Base-by-base conservation (phyloP, 495 filamentous ascomycete species). In the Penicillium waksmanii region DNA sequence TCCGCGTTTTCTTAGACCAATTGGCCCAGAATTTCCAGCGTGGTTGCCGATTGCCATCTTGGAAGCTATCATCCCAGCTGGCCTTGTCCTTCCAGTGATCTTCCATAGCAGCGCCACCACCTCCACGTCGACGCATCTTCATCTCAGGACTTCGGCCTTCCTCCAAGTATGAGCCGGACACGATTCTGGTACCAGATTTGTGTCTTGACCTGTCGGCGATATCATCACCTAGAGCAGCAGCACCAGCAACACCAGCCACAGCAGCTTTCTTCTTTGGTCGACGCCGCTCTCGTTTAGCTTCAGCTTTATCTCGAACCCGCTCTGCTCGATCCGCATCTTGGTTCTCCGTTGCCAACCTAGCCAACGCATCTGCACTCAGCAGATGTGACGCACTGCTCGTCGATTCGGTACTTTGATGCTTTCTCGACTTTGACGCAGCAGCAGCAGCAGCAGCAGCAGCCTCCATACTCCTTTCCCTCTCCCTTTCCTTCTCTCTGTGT, bases 151-250 rank as follows among this genome's bases (percentile, higher is more conserved):
- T 70, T 31, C 69, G 62, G 1, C 88, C 89, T 70, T 91, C 88
- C 65, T 92, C 89, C 58, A 89, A 62, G 53, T 87, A 73, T 0
- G 87, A 82, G 15, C 89, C 89, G 50, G 88, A 91, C 6, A 89
- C 85, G 19, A 89, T 77, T 58, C 87, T 74, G 34, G 84, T 76
- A 49, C 80, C 81, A 53, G 80, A 79, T 56, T 78, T 76, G 35
- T 75, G 73, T 40, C 78, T 71, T 19, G 75, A 67, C 18, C 64
- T 60, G 7, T 67, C 64, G 1, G 57, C 69, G 25, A 73, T 54
- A 47, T 70, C 70, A 42, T 25, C 67, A 11, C 51, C 68, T 21
- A 64, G 56, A 21, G 54, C 63, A 33, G 49, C 61, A 31, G 70
- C 56, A 43, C 31, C 55, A 21, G 71, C 27, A 60, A 44, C 57